Base-by-base conservation (phyloP, 2,329 filamentous ascomycete genomes). In the Fusarium abutilonis region DNA sequence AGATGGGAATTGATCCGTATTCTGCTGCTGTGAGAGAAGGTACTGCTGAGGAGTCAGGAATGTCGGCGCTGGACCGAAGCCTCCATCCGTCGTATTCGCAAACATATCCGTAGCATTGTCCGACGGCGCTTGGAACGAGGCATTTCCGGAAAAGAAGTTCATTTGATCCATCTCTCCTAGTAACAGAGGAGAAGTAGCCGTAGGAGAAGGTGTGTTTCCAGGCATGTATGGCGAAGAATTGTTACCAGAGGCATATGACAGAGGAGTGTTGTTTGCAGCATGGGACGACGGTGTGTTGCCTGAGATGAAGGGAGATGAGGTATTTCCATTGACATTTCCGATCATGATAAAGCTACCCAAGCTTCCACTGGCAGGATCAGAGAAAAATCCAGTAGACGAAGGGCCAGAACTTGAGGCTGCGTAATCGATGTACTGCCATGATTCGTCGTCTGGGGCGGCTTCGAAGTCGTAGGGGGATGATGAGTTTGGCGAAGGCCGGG, bases 281-380 rank as follows among this genome's bases (percentile, higher is more conserved):
- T 65, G 65, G 14, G 63, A 56, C 8, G 57, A 52, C 9, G 58
- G 40, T 2, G 63, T 52, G 23, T 52, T 56, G 17, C 44, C 43
- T 9, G 51, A 23, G 6, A 66, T 42, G 14, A 63, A 66, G n/a
- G 62, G 42, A 15, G 62, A 52, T 11, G 62, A 42, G 4, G 62
- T 66, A n/a, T 31, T 54, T 6, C 62, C 68, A 17, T 65, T 36
- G 4, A 70, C 65, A 60, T 78, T 77, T 28, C 78, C 76, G 42
- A 85, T 71, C 39, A 85, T 72, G 11, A 76, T 77, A 72, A 80
- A 86, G 19, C 83, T 82, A 34, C 77, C 78, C 64, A 85, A 70
- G 56, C 83, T 85, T 13, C 79, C 77, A 64, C 78, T 82, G 10
- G 78, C 78, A 6, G 83, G 83, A 60, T 83, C 84, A 23, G 80